These are phyloP conservation scores for Fragilaria crotonensis DNA, from an alignment of 108 stramenopile species.

Conservation along the genomic window DNA sequence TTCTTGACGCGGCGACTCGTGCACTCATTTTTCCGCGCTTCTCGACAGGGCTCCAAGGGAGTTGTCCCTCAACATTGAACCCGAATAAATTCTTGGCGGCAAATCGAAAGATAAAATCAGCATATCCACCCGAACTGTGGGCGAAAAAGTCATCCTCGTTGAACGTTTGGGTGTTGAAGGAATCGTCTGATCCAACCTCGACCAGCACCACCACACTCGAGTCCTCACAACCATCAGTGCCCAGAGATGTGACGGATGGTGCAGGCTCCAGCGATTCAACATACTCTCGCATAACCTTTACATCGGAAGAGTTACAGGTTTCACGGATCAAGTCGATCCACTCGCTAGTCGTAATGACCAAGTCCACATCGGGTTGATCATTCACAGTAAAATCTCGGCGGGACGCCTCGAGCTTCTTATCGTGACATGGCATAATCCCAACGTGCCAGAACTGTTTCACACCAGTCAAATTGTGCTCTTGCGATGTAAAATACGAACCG, in stretches of 20 bases:
- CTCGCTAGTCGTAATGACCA: conserved; percentile 90
- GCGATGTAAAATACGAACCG: conserved; percentile 23
- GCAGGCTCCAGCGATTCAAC: not conserved
- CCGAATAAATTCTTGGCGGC: conserved; percentile 61
- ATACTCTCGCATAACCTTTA: not conserved
- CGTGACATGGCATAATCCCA: conserved; percentile 96
- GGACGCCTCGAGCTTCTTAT: conserved; percentile 98
- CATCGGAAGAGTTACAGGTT: not conserved
- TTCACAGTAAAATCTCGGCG: conserved; percentile 70
- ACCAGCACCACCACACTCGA: not conserved
- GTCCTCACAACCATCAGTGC: not conserved
- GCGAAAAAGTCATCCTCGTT: conserved; percentile 7
- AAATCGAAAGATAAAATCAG: conserved; percentile 69
- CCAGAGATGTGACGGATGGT: not conserved
- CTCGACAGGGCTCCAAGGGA: conserved; percentile 42
- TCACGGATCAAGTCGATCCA: conserved; percentile 67
- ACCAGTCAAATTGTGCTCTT: not conserved
- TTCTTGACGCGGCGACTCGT: conserved; percentile 24
- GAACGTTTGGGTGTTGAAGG: conserved; percentile 1
- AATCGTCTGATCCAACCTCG: not conserved
- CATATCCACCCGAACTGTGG: conserved; percentile 69
- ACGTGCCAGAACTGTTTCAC: too few species aligned
- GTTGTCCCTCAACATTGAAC: conserved; percentile 22
- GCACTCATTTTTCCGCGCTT: conserved; percentile 12
- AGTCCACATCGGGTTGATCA: conserved; percentile 77